A percentile compares a stretch with the other conserved stretches of the same genome.
Evolutionary conservation across 495 filamentous ascomycete genomes (phyloP).

Genomic region (Penicillium malachiteum): DNA sequence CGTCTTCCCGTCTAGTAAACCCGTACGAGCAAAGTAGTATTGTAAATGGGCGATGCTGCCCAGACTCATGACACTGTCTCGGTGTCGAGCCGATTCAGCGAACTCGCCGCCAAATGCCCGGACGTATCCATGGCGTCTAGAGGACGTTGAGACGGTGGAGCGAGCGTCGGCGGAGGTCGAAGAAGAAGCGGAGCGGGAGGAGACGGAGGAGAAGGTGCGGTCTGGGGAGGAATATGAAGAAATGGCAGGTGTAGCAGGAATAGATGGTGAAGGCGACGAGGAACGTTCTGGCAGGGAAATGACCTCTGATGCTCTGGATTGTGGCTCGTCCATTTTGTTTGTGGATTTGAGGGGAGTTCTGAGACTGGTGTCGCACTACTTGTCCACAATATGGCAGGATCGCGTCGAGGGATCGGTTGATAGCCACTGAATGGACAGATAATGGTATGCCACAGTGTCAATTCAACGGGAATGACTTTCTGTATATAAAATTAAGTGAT

Average conservation of each 20-base stretch:
- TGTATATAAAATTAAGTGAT: no score
- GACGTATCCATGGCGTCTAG: conserved; percentile 77
- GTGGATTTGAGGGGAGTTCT: conserved; percentile 7
- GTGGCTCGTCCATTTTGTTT: conserved; percentile 34
- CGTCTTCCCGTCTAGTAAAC: conserved; percentile 89
- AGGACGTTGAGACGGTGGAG: conserved; percentile 55
- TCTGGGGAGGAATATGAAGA: conserved; percentile 62
- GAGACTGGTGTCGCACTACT: conserved; percentile 18
- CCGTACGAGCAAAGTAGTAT: conserved; percentile 96
- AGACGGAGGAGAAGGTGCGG: conserved; percentile 74
- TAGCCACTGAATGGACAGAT: not conserved
- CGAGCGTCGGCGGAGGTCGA: conserved; percentile 53
- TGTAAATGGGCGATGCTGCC: conserved; percentile 97
- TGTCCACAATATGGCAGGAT: conserved; percentile 3
- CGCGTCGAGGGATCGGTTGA: conserved; percentile 2
- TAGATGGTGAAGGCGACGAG: conserved; percentile 60
- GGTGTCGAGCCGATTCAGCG: conserved; percentile 79
- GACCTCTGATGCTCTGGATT: conserved; percentile 26
- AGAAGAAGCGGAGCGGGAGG: conserved; percentile 67
- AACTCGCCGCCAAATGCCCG: conserved; percentile 89
- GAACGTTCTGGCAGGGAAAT: conserved; percentile 29
- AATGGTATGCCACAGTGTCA: no score
- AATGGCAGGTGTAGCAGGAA: conserved; percentile 62
- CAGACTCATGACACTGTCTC: conserved; percentile 92
- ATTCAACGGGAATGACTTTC: no score